Conservation (phyloP, 2,329 filamentous ascomycete genomes). For the Xylariales sp. region DNA sequence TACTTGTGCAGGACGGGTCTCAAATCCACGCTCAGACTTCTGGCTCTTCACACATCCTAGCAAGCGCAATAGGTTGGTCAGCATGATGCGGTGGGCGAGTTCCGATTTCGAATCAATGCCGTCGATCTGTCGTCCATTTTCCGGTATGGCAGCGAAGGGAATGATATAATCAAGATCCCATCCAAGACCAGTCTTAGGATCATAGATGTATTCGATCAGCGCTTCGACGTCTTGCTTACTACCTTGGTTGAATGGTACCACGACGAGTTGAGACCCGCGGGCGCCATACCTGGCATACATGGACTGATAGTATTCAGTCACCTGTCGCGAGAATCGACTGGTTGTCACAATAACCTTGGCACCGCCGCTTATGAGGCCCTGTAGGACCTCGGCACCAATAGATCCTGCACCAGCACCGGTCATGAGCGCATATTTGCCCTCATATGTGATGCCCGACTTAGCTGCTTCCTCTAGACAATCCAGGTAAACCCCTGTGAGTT, state of each 20-base stretch:
- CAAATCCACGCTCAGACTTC: conserved; percentile 87
- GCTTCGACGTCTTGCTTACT: conserved; percentile 98
- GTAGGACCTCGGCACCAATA: conserved; percentile 95
- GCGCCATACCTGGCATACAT: conserved; percentile 97
- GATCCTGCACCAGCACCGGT: conserved; percentile 97
- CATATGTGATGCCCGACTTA: conserved; percentile 86
- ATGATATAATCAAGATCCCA: conserved; percentile 98
- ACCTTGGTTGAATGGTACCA: conserved; percentile 98
- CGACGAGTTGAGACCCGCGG: conserved; percentile 93
- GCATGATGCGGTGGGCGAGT: conserved; percentile 97
- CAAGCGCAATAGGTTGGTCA: conserved; percentile 94
- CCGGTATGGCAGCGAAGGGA: conserved; percentile 96
- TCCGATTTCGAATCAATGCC: conserved; percentile 97
- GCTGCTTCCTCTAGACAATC: conserved; percentile 92
- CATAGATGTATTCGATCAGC: conserved; percentile 95
- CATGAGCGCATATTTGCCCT: conserved; percentile 97
- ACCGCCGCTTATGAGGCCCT: conserved; percentile 95
- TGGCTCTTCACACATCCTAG: conserved; percentile 91
- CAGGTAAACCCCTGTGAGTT: conserved; percentile 91
- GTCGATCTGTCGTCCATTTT: conserved; percentile 98
- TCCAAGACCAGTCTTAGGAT: conserved; percentile 92
- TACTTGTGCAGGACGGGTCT: conserved; percentile 96
- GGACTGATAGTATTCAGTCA: conserved; percentile 98
- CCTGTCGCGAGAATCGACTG: conserved; percentile 93
- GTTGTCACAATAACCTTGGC: conserved; percentile 98